Percentiles rank a stretch among this genome's conserved stretches.
Evolutionary conservation across 768 basidiomycete species (phyloP).

Genomic region (Cyclocybe cylindracea): DNA sequence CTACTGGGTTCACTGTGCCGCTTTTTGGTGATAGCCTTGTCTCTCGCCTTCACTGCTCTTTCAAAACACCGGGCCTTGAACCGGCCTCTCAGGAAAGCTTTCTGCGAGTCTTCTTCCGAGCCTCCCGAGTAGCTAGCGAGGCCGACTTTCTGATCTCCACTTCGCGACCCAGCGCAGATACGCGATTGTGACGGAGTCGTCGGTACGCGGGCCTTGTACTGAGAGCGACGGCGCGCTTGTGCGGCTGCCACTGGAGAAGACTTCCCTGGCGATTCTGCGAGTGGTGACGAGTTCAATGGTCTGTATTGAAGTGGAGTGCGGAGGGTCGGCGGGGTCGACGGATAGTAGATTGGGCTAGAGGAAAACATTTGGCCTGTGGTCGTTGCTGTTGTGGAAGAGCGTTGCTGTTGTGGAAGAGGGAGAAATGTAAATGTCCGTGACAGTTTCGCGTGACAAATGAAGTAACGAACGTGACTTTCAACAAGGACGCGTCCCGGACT

Average conservation of each 20-base stretch:
- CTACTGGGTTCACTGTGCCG: conserved; percentile 46
- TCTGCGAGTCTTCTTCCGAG: conserved; percentile 41
- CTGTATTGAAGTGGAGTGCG: conserved; percentile 30
- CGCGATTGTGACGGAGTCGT: conserved; percentile 19
- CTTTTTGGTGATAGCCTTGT: conserved; percentile 43
- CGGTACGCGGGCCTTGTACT: conserved; percentile 47
- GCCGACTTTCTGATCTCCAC: neutral
- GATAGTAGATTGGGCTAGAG: conserved; percentile 30
- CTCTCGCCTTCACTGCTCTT: conserved; percentile 57
- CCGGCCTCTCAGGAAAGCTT: conserved; percentile 56
- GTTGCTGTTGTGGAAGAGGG: neutral
- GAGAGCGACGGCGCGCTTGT: conserved; percentile 52
- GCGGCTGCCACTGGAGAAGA: conserved; percentile 47
- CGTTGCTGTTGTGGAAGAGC: neutral
- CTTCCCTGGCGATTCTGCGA: conserved; percentile 39
- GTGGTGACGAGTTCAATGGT: conserved; percentile 52
- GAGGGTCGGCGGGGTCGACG: conserved; percentile 35
- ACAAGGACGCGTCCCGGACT: too few relatives aligned
- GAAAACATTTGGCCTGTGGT: conserved; percentile 11
- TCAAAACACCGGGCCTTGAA: conserved; percentile 65
- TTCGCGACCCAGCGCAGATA: conserved; percentile 1
- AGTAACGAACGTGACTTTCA: too few relatives aligned
- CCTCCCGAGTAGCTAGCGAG: too few relatives aligned
- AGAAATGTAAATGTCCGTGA: neutral
- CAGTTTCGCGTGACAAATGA: neutral